phyloP scores from a whole-genome alignment of 768 basidiomycete species.

The Suillus variegatus region DNA sequence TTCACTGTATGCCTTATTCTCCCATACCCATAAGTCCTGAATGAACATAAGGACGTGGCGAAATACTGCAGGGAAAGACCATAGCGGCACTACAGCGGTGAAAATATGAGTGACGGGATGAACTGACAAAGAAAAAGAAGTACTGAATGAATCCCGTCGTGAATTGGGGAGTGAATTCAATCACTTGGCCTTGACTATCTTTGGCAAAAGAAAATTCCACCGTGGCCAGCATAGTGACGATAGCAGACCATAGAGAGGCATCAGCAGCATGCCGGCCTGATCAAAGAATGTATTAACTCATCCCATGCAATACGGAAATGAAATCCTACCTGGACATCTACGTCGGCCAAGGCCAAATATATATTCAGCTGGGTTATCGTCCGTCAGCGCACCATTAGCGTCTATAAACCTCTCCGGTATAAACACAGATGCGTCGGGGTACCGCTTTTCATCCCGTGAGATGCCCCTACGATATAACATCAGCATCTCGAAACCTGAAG shows the following conservation, averaged over 20 bases:
- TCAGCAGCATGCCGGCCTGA: constrained; percentile 17
- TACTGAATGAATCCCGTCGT: background rate
- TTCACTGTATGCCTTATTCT: no score
- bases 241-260: constrained; percentile 8
- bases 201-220: background rate
- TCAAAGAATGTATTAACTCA: constrained; percentile 5
- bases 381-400: constrained; percentile 1
- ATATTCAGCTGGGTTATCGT: constrained; percentile 28
- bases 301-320: background rate
- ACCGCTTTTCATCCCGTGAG: constrained; percentile 4
- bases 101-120: background rate
- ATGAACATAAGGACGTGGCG: constrained; percentile 10
- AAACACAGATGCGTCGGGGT: constrained; percentile 13
- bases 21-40: no score
- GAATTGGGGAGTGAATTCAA: constrained; percentile 6
- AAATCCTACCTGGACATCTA: constrained; percentile 21
- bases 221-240: constrained; percentile 6
- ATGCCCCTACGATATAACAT: constrained; percentile 1
- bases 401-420: constrained; percentile 18
- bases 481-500: background rate
- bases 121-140: constrained; percentile 4
- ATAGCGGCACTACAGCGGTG: constrained; percentile 11
- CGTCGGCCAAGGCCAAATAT: constrained; percentile 40
- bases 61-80: constrained; percentile 20
- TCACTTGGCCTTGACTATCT: constrained; percentile 1